Percentiles rank a stretch among this genome's conserved stretches.
Conservation (phyloP, 345 rosid species). For the Carallia brachiata region DNA sequence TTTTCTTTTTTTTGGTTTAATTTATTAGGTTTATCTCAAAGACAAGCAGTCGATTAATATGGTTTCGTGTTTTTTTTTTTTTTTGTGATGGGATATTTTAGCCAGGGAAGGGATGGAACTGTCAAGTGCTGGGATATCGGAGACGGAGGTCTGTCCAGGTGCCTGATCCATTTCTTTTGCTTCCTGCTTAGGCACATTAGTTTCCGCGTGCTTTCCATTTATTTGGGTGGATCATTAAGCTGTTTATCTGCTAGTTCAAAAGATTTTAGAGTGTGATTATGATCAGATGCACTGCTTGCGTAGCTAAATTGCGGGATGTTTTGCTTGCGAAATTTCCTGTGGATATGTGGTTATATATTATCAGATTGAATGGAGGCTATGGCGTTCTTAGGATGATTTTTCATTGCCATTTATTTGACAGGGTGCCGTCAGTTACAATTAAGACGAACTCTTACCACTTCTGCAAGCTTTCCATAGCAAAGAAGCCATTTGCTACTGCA, state of each 20-base stretch:
- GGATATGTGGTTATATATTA: no score
- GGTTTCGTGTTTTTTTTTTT: neutral
- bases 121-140: slow-evolving; percentile 85
- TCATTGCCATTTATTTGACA: slow-evolving; percentile 26
- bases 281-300: neutral
- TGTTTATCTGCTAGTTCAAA: neutral
- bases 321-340: no score
- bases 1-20: neutral
- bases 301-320: neutral
- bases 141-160: slow-evolving; percentile 87
- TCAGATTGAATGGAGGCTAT: neutral
- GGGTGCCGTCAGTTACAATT: slow-evolving; percentile 56
- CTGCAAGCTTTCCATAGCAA: slow-evolving; percentile 88
- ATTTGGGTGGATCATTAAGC: neutral
- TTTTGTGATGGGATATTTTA: slow-evolving; percentile 16
- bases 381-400: neutral
- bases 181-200: slow-evolving; percentile 2
- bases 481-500: slow-evolving; percentile 39
- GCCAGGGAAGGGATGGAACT: slow-evolving; percentile 97
- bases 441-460: slow-evolving; percentile 74
- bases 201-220: neutral
- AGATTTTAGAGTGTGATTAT: neutral
- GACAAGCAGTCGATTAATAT: neutral
- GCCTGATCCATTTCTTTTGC: neutral
- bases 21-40: neutral